These are phyloP conservation scores for Prunus dulcis DNA, from an alignment of 306 rosid genomes.

Conservation along the genomic window DNA sequence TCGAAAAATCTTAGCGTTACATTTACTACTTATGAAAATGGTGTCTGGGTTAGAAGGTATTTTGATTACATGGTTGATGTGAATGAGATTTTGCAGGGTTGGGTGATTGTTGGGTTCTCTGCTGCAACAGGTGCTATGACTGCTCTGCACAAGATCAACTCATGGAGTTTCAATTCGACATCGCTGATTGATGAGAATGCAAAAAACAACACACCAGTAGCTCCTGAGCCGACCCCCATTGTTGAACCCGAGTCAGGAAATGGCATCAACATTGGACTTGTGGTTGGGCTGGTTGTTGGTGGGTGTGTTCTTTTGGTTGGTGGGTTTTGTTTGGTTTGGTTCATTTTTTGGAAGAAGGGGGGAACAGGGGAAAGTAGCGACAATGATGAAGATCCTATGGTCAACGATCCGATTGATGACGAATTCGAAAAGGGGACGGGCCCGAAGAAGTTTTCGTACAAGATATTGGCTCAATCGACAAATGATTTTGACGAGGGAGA, in stretches of 20 bases:
- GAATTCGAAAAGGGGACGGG: neutral
- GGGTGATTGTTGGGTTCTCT: constrained; percentile 6
- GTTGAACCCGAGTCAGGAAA: neutral
- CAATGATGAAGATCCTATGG: neutral
- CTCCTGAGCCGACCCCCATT: neutral
- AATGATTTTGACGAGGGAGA: neutral
- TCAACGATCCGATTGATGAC: neutral
- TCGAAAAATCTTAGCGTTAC: constrained; percentile 23
- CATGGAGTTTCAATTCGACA: neutral
- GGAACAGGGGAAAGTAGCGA: constrained; percentile 18
- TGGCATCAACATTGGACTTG: neutral
- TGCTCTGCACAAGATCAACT: neutral
- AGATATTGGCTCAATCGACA: neutral
- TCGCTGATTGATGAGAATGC: no score
- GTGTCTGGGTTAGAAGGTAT: neutral
- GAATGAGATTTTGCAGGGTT: neutral
- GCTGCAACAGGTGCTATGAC: neutral
- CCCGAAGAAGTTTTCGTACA: constrained; percentile 7
- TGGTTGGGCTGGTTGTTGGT: neutral
- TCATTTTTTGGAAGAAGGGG: neutral
- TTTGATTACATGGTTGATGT: constrained; percentile 10
- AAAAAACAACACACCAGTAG: no score
- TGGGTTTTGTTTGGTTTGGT: neutral
- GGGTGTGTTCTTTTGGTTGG: neutral
- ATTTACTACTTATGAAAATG: constrained; percentile 10